phyloP scores from a whole-genome alignment of 805 yeast genomes.

The Saturnispora dispora region DNA sequence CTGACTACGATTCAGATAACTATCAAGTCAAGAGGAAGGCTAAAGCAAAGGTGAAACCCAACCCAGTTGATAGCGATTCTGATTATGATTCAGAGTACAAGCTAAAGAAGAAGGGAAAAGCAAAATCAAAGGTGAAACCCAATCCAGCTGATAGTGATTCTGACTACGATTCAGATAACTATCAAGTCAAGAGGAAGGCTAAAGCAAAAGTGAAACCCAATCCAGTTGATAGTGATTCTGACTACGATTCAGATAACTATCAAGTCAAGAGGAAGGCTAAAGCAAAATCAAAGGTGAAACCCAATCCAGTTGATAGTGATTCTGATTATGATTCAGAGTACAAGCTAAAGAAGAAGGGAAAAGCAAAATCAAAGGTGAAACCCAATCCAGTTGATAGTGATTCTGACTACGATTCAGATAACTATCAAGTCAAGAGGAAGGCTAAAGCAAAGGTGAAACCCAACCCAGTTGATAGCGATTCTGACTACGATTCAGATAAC shows the following conservation, averaged over 20 bases:
- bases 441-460: background rate
- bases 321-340: background rate
- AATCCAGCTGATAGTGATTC: background rate
- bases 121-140: background rate
- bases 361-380: background rate
- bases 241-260: background rate
- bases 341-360: background rate
- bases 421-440: background rate
- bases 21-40: background rate
- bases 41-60: background rate
- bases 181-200: background rate
- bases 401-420: slow-evolving; percentile 1
- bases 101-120: background rate
- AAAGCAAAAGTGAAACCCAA: background rate
- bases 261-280: background rate
- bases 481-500: background rate
- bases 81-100: background rate
- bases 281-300: background rate
- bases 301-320: background rate
- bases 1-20: background rate
- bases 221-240: background rate
- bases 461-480: background rate
- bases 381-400: background rate
- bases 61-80: background rate
- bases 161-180: background rate